phyloP scores from a whole-genome alignment of 441 rosid genomes.

The Populus tomentosa region DNA sequence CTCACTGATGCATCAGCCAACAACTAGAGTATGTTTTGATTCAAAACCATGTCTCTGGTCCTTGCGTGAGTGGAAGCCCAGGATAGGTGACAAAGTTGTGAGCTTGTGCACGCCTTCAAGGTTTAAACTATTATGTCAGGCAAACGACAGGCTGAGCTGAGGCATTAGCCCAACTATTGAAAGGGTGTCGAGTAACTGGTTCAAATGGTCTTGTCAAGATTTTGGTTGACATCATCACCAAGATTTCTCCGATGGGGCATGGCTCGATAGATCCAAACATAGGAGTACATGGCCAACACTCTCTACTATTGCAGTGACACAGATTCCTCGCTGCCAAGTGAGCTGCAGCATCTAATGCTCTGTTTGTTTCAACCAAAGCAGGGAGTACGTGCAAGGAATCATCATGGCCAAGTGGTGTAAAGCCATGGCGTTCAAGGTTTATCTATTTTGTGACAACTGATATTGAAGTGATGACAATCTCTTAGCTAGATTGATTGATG shows the following conservation, averaged over 20 bases:
- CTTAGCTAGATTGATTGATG: too few species aligned
- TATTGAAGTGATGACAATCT: too few species aligned
- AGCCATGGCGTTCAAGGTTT: too few species aligned
- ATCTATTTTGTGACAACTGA: too few species aligned
- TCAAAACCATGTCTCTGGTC: background rate
- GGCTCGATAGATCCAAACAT: background rate
- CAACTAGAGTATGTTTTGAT: too few species aligned
- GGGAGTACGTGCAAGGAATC: too few species aligned
- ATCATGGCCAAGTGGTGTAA: too few species aligned
- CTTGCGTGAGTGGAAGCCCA: too few species aligned
- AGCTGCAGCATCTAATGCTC: background rate
- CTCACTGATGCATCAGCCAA: background rate
- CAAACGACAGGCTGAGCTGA: conserved; percentile 3
- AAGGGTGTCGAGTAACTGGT: background rate
- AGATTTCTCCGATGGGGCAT: background rate
- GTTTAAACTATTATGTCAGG: background rate
- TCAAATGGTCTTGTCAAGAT: background rate
- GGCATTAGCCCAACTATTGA: background rate
- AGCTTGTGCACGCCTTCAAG: too few species aligned
- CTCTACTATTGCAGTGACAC: background rate
- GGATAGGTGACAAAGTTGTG: background rate
- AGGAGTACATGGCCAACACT: background rate
- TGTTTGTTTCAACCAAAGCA: too few species aligned
- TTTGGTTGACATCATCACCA: background rate
- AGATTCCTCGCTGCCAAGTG: background rate